Evolutionary conservation across 306 rosid genomes (phyloP).

Genomic region (Spatholobus suberectus): DNA sequence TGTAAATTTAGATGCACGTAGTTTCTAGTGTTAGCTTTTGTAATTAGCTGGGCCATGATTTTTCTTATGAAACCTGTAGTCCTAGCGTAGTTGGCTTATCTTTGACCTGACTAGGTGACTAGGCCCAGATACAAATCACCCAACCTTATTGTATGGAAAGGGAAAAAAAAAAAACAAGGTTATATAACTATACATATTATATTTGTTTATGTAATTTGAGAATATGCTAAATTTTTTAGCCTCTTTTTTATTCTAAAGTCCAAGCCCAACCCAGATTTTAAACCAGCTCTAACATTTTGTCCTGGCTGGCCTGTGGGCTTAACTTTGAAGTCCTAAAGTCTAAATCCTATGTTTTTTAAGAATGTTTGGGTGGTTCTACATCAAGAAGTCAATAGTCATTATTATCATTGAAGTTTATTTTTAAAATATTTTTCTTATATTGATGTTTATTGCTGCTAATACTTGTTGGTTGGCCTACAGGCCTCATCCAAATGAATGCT

Average conservation of each 20-base stretch:
- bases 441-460: slow-evolving; percentile 29
- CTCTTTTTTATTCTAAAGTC: neutral
- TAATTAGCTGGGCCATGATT: neutral
- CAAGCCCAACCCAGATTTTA: neutral
- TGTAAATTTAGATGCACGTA: neutral
- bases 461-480: slow-evolving; percentile 52
- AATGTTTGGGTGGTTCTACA: neutral
- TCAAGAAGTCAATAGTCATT: neutral
- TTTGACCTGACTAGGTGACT: neutral
- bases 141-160: neutral
- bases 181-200: neutral
- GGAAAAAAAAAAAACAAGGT: neutral
- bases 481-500: slow-evolving; percentile 99
- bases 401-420: neutral
- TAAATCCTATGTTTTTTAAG: neutral
- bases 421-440: neutral
- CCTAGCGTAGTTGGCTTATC: neutral
- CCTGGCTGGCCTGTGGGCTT: neutral
- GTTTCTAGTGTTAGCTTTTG: neutral
- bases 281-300: neutral
- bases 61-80: neutral
- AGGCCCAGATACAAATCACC: neutral
- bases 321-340: neutral
- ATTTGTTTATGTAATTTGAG: neutral
- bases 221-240: neutral